Percentiles rank a stretch among this genome's conserved stretches.
Evolutionary conservation across 2,329 filamentous ascomycete species (phyloP).

Genomic region (Claviceps capensis): DNA sequence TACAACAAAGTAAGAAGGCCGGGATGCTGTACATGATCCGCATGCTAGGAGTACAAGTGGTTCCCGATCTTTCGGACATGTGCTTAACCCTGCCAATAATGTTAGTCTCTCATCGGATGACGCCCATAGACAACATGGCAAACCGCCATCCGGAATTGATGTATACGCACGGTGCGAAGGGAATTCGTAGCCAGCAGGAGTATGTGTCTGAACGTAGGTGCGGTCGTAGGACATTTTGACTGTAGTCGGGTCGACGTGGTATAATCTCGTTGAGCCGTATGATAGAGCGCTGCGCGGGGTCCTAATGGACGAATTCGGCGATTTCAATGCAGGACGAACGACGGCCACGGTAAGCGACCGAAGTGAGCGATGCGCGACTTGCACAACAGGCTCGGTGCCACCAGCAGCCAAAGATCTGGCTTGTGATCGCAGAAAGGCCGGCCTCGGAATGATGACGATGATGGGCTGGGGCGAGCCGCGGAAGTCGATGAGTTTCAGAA

Average conservation of each 20-base stretch:
- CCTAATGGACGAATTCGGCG: neutral
- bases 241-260: neutral
- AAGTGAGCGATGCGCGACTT: neutral
- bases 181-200: neutral
- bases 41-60: neutral
- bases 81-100: neutral
- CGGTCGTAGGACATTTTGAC: neutral
- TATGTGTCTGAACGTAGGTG: neutral
- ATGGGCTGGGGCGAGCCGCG: neutral
- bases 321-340: neutral
- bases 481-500: neutral
- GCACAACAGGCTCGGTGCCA: neutral
- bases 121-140: neutral
- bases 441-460: neutral
- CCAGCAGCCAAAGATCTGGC: neutral
- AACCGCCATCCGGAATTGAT: neutral
- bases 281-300: neutral
- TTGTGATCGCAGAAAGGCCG: neutral
- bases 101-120: neutral
- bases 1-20: neutral
- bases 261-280: neutral
- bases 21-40: neutral
- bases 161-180: neutral
- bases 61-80: neutral
- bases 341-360: neutral